Base-by-base conservation (phyloP, 305 asterid species). In the Fraxinus xanthoxyloides region DNA sequence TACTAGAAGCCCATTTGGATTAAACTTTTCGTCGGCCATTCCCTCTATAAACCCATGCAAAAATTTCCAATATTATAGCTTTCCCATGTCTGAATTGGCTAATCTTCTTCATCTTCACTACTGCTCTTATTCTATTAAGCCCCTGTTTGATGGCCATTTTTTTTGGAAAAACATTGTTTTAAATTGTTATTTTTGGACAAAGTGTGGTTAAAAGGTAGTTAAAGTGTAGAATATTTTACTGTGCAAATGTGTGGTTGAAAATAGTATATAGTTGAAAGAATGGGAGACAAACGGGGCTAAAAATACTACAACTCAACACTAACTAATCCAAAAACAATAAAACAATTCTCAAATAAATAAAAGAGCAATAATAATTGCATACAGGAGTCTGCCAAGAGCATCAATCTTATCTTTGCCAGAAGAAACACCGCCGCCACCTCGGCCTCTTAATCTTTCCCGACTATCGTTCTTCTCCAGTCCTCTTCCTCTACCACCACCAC, bases 371-470 rank as follows among this genome's bases (percentile, higher is more conserved):
- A 67, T 0, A 28, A 19, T 24, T 36, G 51, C 98, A 76, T 90
- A 96, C 99, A 96, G 67, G 70, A 93, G 86, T 86, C 99, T 87
- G 75, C 99, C 98, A 84, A 96, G 95, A 76, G 97, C 94, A 86
- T 94, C 94, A 77, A 94, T 89, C 67, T 92, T 91, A 84, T 96
- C 94, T 69, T 86, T 87, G 34, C 90, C 97, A 13, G 86, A 54
- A 54, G 65, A 54, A 54, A n/a, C 26, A 2, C 9, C 9, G 7
- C 63, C 23, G 5, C 88, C 86, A 26, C 88, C 85, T 9, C 86
- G 85, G 67, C 82, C 88, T 80, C 76, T 78, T 7, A 78, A 78
- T 74, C 89, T 81, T 34, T 81, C 87, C 0, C 35, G 78, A 69
- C 72, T 78, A 72, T 81, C 93, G 69, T 77, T 89, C 81, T 36